Evolutionary conservation across 1,284 basidiomycete genomes (phyloP), one percentile per base, ranked within the genome.

Genomic region (Schizopora paradoxa): DNA sequence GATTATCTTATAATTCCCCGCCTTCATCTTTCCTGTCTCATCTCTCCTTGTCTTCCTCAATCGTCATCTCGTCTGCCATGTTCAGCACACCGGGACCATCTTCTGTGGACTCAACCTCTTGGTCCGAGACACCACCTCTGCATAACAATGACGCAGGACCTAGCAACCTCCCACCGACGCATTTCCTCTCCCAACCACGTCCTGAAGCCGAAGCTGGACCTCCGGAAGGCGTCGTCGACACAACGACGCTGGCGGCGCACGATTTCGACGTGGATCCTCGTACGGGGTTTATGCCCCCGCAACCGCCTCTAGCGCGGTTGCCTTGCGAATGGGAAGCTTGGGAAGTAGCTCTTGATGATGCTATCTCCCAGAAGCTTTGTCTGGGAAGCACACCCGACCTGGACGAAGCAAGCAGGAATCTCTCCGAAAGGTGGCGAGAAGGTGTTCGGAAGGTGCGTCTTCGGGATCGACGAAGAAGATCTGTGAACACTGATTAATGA

Each of bases 251-350:
- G 45, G 89, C 91, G 10, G 86, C 90, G 3, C 90, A 93, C 61
- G 93, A 97, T 70, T 97, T 92, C 69, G 92, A 96, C 61, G 86
- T 97, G 54, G 90, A 95, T 60, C 89, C 89, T 1, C 73, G 83
- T 18, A 91, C 91, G 0, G 94, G 94, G 0, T 97, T 98, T 62
- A 80, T 97, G 73, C 93, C 94, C 1, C 86, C 88, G 0, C 76
- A 86, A 25, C 75, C 78, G 1, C 91, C 92, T 0, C 58, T 91
- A 0, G 56, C 62, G 29, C 74, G 82, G 7, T 73, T 97, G 0
- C 74, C 77, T 0, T 54, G 51, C 0, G 63, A 68, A 44, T 92
- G 82, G 72, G 79, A 79, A 27, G 56, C 72, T 14, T 94, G 88
- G 91, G 91, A 91, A 64, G 59, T 59, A 22, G 58, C 62, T 31